Evolutionary conservation across 371 early-diverging fungal genomes (phyloP), one percentile per base, ranked within the genome.

Genomic region (Actinomortierella wolfii): DNA sequence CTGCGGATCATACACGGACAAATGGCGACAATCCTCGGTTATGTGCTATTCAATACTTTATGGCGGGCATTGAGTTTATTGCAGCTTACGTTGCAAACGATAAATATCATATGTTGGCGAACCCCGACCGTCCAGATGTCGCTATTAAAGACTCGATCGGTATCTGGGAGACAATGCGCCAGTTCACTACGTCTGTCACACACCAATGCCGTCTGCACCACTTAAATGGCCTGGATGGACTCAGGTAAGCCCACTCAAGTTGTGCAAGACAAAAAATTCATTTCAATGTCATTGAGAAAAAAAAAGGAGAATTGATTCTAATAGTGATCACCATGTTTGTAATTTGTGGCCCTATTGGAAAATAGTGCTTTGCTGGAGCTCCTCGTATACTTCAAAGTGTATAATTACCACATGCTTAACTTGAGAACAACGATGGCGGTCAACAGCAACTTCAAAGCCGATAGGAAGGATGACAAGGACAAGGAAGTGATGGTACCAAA

Each of bases 141-240:
- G 65, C 66, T 1, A 54, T 71, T 29, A 61, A 71, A 39, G 66
- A 65, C 13, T 71, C 71, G 23, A 64, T 71, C 42, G 55, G 43
- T 11, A 61, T 64, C 0, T 71, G 71, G 71, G 71, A 65, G 50
- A 71, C 66, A 17, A 64, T 71, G 65, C 65, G 71, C 26, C 71
- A 71, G 49, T 71, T 71, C 44, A 71, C 65, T 29, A 48, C 51
- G 47, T 56, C 71, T 1, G 49, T 71, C 49, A 71, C 66, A 17
- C 61, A 57, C 34, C 71, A 71, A 28, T 71, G 71, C 20, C 71
- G 56, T 40, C 49, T 54, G 34, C 61, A 65, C 56, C 59, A 59
- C 3, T 54, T 71, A 26, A 40, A 50, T 14, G 71, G 71, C 28
- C 51, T 71, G 28, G 71, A 71, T 50, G 71, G 71, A 1, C 55